These are phyloP conservation scores for Nicotiana paniculata DNA, from an alignment of 257 asterid genomes.

Conservation along the genomic window DNA sequence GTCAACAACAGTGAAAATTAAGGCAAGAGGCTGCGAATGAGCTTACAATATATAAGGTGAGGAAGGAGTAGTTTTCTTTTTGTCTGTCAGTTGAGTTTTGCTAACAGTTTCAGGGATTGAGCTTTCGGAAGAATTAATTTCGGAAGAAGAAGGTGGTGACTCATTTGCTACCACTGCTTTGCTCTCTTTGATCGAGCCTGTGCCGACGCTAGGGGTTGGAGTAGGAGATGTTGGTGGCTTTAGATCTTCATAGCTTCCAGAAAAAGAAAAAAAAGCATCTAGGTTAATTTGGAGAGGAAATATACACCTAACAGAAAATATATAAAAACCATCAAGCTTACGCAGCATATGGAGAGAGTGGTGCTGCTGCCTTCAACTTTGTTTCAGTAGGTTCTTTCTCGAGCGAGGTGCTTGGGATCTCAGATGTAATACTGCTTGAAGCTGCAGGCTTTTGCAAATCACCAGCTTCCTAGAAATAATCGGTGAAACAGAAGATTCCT, in stretches of 20 bases:
- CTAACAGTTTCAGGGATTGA: slow-evolving; percentile 11
- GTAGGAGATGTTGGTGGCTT: slow-evolving; percentile 63
- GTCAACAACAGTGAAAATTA: neutral
- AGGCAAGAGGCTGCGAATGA: neutral
- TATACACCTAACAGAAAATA: neutral
- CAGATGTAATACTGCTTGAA: slow-evolving; percentile 20
- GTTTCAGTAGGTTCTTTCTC: slow-evolving; percentile 32
- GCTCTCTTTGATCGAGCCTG: slow-evolving; percentile 15
- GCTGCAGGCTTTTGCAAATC: slow-evolving; percentile 27
- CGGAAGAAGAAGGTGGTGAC: slow-evolving; percentile 21
- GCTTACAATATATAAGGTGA: slow-evolving; percentile 55
- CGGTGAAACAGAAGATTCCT: slow-evolving; percentile 1
- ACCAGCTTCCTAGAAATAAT: slow-evolving; percentile 35
- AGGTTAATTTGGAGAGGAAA: neutral
- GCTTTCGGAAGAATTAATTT: slow-evolving; percentile 27
- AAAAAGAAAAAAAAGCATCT: neutral
- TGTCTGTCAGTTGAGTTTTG: slow-evolving; percentile 17
- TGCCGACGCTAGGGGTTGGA: slow-evolving; percentile 46
- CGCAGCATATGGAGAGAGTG: slow-evolving; percentile 68
- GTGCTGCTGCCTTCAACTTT: slow-evolving; percentile 30
- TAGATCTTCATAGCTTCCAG: slow-evolving; percentile 48
- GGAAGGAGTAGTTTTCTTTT: slow-evolving; percentile 24
- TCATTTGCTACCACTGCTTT: slow-evolving; percentile 9
- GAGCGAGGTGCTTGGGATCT: slow-evolving; percentile 10
- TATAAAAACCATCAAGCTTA: slow-evolving; percentile 29